phyloP scores from a whole-genome alignment of 129 eudicot species.

The carrot (Daucus carota) region DNA sequence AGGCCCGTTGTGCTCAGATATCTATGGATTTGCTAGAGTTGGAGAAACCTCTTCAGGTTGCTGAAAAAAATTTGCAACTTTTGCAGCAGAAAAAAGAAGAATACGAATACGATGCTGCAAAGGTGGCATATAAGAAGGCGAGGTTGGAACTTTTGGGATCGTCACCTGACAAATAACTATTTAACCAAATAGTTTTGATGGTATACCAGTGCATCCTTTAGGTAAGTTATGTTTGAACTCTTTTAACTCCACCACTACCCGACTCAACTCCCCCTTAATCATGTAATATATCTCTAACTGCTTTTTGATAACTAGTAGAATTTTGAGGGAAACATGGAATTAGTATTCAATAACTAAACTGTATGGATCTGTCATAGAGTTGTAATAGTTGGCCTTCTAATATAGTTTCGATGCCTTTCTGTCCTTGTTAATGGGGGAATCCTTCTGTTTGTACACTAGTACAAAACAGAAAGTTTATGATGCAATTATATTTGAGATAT shows the following conservation, averaged over 20 bases:
- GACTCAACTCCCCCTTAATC: too few relatives aligned
- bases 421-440: background rate
- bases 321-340: too few relatives aligned
- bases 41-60: conserved; percentile 8
- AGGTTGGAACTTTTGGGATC: background rate
- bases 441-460: background rate
- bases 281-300: too few relatives aligned
- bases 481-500: background rate
- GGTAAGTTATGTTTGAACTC: background rate
- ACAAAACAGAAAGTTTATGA: background rate
- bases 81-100: conserved; percentile 13
- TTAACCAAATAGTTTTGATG: background rate
- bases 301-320: too few relatives aligned
- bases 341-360: too few relatives aligned
- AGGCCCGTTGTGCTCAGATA: conserved; percentile 2
- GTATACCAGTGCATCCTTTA: background rate
- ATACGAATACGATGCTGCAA: conserved; percentile 6
- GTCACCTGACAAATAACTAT: background rate
- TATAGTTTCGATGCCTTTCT: too few relatives aligned
- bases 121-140: conserved; percentile 33
- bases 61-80: conserved; percentile 16
- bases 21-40: conserved; percentile 7
- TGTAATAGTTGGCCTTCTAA: too few relatives aligned
- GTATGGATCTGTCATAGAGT: too few relatives aligned
- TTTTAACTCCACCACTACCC: background rate